Evolutionary conservation across 2,329 filamentous ascomycete species (phyloP).

Genomic region (Alternaria dauci): DNA sequence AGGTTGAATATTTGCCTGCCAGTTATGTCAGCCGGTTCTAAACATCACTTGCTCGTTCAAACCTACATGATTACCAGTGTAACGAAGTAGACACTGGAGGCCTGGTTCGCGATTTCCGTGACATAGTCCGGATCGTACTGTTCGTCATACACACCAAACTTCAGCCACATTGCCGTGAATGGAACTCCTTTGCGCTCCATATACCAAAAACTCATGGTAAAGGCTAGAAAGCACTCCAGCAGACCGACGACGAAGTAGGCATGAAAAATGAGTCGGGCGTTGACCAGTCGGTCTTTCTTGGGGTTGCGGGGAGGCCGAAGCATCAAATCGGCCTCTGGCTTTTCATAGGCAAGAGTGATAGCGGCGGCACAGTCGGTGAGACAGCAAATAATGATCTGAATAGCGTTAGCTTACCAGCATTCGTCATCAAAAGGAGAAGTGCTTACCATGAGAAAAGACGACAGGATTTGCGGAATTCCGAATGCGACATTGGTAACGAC

Average conservation of each 20-base stretch:
- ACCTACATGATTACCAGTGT: constrained; percentile 79
- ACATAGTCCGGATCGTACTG: constrained; percentile 38
- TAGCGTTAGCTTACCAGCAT: not conserved
- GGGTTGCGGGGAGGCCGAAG: constrained; percentile 72
- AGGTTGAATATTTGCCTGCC: constrained; percentile 77
- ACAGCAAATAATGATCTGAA: constrained; percentile 60
- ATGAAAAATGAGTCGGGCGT: constrained; percentile 76
- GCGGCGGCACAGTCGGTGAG: constrained; percentile 74
- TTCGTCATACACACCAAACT: constrained; percentile 39
- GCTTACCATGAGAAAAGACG: constrained; percentile 71
- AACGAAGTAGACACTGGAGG: constrained; percentile 80
- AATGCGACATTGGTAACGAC: constrained; percentile 77
- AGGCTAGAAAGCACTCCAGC: constrained; percentile 52
- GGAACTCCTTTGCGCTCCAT: constrained; percentile 60
- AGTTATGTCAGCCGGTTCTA: constrained; percentile 13
- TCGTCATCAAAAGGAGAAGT: not conserved
- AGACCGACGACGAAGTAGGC: constrained; percentile 76
- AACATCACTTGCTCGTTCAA: not conserved
- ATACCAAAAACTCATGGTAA: constrained; percentile 59
- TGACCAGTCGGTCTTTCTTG: constrained; percentile 74
- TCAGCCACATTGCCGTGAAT: constrained; percentile 73
- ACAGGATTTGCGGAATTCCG: constrained; percentile 76
- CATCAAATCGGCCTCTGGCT: constrained; percentile 78
- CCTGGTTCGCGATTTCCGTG: constrained; percentile 65
- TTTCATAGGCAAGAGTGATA: constrained; percentile 77